Base-by-base conservation (phyloP, 768 basidiomycete genomes). In the Fomitopsis serialis region DNA sequence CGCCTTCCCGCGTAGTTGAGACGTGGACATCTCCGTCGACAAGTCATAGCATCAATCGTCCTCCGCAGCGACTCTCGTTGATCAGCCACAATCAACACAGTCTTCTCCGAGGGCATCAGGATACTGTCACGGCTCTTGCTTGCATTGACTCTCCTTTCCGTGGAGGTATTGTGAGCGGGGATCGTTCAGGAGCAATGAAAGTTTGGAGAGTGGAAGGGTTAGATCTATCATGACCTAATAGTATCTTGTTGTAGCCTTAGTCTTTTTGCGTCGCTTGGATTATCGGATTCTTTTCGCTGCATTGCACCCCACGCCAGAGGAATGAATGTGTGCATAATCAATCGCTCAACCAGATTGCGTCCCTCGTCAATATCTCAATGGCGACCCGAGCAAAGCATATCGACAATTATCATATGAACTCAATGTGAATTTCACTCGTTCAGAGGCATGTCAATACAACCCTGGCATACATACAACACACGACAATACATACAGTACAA, bases 91-190 rank as follows among this genome's bases (percentile, higher is more conserved):
- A 84, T 63, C 92, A 96, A 63, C 86, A 94, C 63, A 87, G 85
- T 50, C 73, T 97, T 21, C 73, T 98, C 29, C 86, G 84, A 65
- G 79, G 87, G 6, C 97, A 98, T 64, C 92, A 93, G 60, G 95
- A 98, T 64, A 82, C 92, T 2, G 82, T 98, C 19, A 92, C 89
- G 5, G 84, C 89, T 1, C 69, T 99, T 34, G 84, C 83, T 0
- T 89, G 87, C 58, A 84, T 99, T 50, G 92, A 97, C 58, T 87
- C 94, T 0, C 93, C 96, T 1, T 98, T 98, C 70, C 80, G 90
- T 51, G 93, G 92, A 23, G 90, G 92, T 1, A 79, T 97, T 44
- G 80, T 98, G n/a, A 93, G 88, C 57, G 96, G 89, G 1, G 96
- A 98, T 66, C 78, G 92, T 45, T 78, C 86, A 21, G 97, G 97